A percentile compares a stretch with the other conserved stretches of the same genome.
phyloP scores from a whole-genome alignment of 495 filamentous ascomycete species.

The Xylaria castorea region DNA sequence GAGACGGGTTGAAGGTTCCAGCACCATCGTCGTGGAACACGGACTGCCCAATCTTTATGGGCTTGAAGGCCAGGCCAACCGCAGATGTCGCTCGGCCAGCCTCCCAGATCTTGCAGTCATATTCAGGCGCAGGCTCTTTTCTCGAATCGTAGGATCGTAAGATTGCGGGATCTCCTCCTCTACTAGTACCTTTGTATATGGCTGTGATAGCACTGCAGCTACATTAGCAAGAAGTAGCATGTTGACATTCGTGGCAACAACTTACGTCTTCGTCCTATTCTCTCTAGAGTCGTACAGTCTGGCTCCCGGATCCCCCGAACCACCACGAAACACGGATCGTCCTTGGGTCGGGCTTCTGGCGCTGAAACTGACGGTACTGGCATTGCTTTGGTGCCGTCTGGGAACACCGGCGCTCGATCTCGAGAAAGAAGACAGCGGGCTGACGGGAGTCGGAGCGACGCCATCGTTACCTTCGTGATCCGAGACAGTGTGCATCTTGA shows the following conservation, averaged over 20 bases:
- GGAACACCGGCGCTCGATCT: conserved; percentile 50
- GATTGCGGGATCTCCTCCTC: conserved; percentile 69
- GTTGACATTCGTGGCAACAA: conserved; percentile 18
- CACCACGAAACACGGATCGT: conserved; percentile 54
- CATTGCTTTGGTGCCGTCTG: conserved; percentile 62
- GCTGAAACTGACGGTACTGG: conserved; percentile 67
- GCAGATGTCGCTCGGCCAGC: conserved; percentile 94
- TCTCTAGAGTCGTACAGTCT: conserved; percentile 81
- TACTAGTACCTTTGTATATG: conserved; percentile 80
- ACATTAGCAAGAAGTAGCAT: conserved; percentile 38
- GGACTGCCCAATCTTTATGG: conserved; percentile 90
- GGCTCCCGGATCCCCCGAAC: conserved; percentile 67
- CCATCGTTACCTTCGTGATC: conserved; percentile 81
- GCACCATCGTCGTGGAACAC: conserved; percentile 92
- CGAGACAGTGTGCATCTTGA: conserved; percentile 82
- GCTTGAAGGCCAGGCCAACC: conserved; percentile 92
- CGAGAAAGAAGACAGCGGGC: conserved; percentile 44
- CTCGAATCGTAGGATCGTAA: conserved; percentile 94
- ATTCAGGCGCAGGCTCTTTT: conserved; percentile 86
- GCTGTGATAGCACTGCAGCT: conserved; percentile 80
- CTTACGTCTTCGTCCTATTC: conserved; percentile 91
- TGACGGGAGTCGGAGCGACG: conserved; percentile 33
- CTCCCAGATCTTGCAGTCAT: conserved; percentile 93
- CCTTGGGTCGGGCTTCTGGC: conserved; percentile 53
- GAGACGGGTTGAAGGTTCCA: conserved; percentile 90